A percentile compares a stretch with the other conserved stretches of the same genome.
Conservation (phyloP, 371 early-diverging fungal species). For the Coemansia sp. region DNA sequence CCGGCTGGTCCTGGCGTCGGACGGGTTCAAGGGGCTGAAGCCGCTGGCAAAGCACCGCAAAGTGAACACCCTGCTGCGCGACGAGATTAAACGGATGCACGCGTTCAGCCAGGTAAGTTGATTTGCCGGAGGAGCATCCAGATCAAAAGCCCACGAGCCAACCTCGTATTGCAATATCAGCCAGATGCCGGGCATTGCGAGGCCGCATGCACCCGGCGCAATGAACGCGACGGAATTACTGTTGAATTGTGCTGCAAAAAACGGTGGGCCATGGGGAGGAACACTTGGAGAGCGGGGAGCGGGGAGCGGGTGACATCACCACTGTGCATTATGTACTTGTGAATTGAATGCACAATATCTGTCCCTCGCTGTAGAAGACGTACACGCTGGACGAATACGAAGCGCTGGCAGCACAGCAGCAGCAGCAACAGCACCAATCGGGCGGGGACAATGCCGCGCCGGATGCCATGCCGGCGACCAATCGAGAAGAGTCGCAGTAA, state of each 20-base stretch:
- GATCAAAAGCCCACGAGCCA: background rate
- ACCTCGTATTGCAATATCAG: constrained; percentile 4
- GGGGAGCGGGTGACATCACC: background rate
- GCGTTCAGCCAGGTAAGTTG: constrained; percentile 53
- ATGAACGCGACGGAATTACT: no score
- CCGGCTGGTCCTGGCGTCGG: constrained; percentile 52
- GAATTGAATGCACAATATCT: background rate
- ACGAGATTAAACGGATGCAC: constrained; percentile 54
- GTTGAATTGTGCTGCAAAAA: no score
- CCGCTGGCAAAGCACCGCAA: constrained; percentile 48
- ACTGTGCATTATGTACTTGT: background rate
- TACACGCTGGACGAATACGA: constrained; percentile 17
- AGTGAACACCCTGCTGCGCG: constrained; percentile 54
- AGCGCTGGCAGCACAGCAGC: background rate
- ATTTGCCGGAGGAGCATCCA: background rate
- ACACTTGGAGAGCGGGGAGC: background rate
- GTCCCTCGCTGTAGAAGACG: constrained; percentile 4
- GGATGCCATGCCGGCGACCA: background rate
- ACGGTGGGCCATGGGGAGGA: background rate
- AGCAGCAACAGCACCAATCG: background rate
- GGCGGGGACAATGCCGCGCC: no score
- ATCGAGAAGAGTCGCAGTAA: background rate
- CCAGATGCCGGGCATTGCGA: background rate
- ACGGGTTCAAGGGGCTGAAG: constrained; percentile 50
- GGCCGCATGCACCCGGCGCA: background rate